A percentile compares a stretch with the other conserved stretches of the same genome.
These are phyloP conservation scores for Mycena epipterygia DNA, from an alignment of 768 basidiomycete species.

Conservation along the genomic window DNA sequence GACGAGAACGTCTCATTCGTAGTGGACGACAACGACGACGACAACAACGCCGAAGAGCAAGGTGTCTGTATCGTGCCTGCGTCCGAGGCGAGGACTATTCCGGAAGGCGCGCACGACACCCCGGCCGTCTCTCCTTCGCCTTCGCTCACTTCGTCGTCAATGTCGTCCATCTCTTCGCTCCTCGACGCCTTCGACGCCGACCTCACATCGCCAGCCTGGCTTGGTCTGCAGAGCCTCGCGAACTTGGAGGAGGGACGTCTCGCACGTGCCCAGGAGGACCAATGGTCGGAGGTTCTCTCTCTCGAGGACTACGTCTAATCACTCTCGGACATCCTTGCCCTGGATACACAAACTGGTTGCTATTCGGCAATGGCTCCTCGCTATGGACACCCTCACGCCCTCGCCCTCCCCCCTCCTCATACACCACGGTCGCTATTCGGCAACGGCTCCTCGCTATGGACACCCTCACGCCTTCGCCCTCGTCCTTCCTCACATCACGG, in stretches of 20 bases:
- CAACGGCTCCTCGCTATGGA: background rate
- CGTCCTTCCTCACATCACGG: background rate
- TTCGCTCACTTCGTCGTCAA: background rate
- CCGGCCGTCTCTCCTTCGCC: background rate
- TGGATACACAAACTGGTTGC: background rate
- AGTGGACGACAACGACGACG: background rate
- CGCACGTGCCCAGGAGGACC: background rate
- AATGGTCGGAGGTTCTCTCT: slow-evolving; percentile 10
- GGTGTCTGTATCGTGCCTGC: too few species aligned
- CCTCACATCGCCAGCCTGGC: background rate
- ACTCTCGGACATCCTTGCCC: too few species aligned
- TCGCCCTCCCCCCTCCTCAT: background rate
- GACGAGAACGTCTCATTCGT: slow-evolving; percentile 10
- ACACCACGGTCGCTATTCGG: too few species aligned
- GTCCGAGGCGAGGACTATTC: background rate
- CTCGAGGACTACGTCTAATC: background rate
- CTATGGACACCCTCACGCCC: too few species aligned
- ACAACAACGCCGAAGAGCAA: background rate
- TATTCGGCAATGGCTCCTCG: too few species aligned
- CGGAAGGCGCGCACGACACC: background rate
- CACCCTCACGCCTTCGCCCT: background rate
- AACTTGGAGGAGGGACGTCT: background rate
- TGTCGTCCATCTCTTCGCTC: background rate
- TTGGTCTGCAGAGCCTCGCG: background rate
- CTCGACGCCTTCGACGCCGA: background rate